Evolutionary conservation across 176 grass and related monocot species (phyloP).

Genomic region (Rhynchospora pubera): DNA sequence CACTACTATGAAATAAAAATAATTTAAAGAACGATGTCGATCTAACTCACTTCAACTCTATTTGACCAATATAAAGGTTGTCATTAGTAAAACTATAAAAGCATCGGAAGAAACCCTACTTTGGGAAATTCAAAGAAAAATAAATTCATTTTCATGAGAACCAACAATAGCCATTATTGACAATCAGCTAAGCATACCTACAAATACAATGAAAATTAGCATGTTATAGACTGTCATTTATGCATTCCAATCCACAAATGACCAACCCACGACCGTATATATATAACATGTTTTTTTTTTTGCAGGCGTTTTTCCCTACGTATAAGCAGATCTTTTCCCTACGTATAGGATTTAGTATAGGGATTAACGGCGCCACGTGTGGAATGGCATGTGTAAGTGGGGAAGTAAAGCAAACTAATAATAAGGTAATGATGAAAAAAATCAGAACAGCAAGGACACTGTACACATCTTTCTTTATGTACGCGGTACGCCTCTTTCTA

Average conservation of each 20-base stretch:
- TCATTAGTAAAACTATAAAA: too few species aligned
- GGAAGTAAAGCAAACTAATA: conserved; percentile 30
- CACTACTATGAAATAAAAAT: too few species aligned
- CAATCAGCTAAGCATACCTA: neutral
- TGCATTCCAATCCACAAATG: neutral
- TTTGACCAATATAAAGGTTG: too few species aligned
- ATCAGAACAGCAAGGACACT: neutral
- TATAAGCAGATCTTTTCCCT: neutral
- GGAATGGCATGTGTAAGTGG: conserved; percentile 33
- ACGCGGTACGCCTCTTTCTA: neutral
- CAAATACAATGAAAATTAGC: neutral
- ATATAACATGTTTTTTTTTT: neutral
- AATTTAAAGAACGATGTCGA: too few species aligned
- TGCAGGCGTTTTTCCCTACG: neutral
- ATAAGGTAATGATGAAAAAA: conserved; percentile 52
- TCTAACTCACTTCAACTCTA: too few species aligned
- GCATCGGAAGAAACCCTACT: too few species aligned
- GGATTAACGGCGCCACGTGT: conserved; percentile 16
- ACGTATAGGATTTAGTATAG: neutral
- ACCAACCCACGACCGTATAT: neutral
- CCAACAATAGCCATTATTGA: neutral
- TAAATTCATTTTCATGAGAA: too few species aligned
- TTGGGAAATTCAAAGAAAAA: too few species aligned
- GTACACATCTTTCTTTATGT: neutral
- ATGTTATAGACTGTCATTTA: neutral